phyloP scores from a whole-genome alignment of 441 rosid species.

The Brassica balearica region DNA sequence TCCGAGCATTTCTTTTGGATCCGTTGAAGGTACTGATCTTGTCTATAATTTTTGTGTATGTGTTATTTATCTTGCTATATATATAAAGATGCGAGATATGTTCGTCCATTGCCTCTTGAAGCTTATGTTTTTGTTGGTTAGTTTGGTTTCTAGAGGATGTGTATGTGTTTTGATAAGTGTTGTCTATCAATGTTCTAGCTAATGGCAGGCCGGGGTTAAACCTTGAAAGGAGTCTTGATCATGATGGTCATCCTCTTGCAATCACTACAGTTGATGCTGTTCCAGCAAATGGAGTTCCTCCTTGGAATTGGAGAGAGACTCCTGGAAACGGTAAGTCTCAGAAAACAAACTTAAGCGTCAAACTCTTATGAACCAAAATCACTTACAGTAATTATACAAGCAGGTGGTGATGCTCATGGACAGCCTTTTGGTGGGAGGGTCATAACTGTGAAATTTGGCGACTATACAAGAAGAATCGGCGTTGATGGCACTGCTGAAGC shows the following conservation, averaged over 20 bases:
- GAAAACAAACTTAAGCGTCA: conserved; percentile 27
- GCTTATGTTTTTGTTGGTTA: conserved; percentile 16
- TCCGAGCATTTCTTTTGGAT: conserved; percentile 83
- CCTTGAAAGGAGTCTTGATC: conserved; percentile 94
- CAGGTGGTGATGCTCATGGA: conserved; percentile 41
- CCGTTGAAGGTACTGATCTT: conserved; percentile 80
- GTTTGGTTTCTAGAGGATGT: conserved; percentile 22
- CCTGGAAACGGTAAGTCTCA: conserved; percentile 74
- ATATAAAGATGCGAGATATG: neutral
- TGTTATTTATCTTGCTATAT: conserved; percentile 16
- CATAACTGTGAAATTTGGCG: conserved; percentile 87
- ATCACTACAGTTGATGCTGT: conserved; percentile 87
- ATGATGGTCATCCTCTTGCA: conserved; percentile 95
- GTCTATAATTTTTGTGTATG: conserved; percentile 6
- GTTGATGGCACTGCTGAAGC: conserved; percentile 86
- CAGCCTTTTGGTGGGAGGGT: conserved; percentile 77
- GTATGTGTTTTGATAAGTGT: conserved; percentile 15
- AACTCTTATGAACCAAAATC: conserved; percentile 13
- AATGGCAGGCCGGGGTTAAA: conserved; percentile 82
- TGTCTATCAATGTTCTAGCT: conserved; percentile 55
- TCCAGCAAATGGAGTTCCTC: conserved; percentile 85
- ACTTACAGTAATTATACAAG: conserved; percentile 6
- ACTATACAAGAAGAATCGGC: conserved; percentile 91
- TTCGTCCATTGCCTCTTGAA: conserved; percentile 34
- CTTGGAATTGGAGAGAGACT: conserved; percentile 98